Percentiles rank a stretch among this genome's conserved stretches.
phyloP scores from a whole-genome alignment of 768 basidiomycete genomes.

The Clathrus columnatus region DNA sequence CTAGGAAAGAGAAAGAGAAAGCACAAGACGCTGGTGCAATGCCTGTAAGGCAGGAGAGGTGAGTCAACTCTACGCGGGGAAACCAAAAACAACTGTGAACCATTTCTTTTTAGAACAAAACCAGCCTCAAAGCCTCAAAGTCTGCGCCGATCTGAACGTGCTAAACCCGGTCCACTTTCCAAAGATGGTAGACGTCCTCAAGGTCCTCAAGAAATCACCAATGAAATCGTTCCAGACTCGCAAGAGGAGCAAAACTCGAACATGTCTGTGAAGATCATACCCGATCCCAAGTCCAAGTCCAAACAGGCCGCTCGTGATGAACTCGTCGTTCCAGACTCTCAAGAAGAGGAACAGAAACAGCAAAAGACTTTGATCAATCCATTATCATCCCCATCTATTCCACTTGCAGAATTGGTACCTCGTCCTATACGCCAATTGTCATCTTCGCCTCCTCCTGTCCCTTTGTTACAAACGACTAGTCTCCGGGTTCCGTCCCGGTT shows the following conservation, averaged over 20 bases:
- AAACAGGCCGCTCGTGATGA: background rate
- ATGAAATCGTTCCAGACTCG: background rate
- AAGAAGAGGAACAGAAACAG: conserved; percentile 1
- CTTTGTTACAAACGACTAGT: background rate
- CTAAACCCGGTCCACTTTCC: background rate
- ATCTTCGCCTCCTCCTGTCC: background rate
- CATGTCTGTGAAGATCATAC: background rate
- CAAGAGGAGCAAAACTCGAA: background rate
- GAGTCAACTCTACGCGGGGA: background rate
- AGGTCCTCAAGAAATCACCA: background rate
- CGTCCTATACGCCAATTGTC: background rate
- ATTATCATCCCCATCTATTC: background rate
- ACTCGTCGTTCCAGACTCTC: conserved; percentile 10
- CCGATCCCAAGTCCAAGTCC: background rate
- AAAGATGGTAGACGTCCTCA: background rate
- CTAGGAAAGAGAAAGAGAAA: conserved; percentile 1
- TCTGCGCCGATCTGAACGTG: background rate
- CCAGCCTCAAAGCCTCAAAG: background rate
- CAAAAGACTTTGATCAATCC: background rate
- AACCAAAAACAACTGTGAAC: background rate
- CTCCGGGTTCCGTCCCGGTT: background rate
- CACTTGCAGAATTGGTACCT: background rate
- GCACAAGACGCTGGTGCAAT: background rate
- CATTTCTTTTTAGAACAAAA: background rate
- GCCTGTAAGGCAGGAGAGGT: background rate